Evolutionary conservation across 2,329 filamentous ascomycete genomes (phyloP), one percentile per base, ranked within the genome.

Genomic region (Neurospora sp.): DNA sequence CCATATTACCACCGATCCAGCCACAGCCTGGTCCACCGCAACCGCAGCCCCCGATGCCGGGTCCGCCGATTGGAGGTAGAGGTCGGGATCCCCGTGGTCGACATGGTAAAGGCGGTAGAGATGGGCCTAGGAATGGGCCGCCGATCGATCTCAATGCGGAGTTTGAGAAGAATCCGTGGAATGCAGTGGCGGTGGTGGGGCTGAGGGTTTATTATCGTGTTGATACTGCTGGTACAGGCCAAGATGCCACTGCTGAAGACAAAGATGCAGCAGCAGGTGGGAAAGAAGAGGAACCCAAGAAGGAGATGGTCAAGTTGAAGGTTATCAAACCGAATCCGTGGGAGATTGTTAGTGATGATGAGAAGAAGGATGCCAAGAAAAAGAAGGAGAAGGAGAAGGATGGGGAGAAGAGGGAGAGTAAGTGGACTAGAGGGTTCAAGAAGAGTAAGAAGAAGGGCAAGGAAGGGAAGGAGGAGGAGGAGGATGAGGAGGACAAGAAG

Each of bases 181-280:
- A 89, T 75, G 87, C 88, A 0, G 82, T 89, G 11, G 86, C 82
- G 17, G 86, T 88, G 15, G 83, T 89, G 0, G 87, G 88, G 0
- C 78, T 90, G 69, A 83, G 86, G 23, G 82, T 90, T 6, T 89
- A 89, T 76, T 83, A 85, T 77, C 84, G 83, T 72, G 79, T 76
- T 8, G 52, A 46, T 6, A 0, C 1, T 36, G 33, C 33, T 36
- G 33, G 33, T 36, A 36, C 6, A 36, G 33, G 33, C 33, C 6
- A 33, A 10, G 43, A 52, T 15, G 19, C 5, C n/a, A 36, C 33
- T 38, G 71, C 71, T 52, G 46, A 6, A 15, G 71, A 68, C 11
- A 62, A 43, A 19, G 66, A 28, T 6, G 52, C 15, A 28, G 39
- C 1, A 6, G 46, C 12, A 62, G 15, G 1, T 17, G 46, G 41